Percentiles rank a stretch among this genome's conserved stretches.
Evolutionary conservation across 345 rosid species (phyloP).

Genomic region (Populus tremula): DNA sequence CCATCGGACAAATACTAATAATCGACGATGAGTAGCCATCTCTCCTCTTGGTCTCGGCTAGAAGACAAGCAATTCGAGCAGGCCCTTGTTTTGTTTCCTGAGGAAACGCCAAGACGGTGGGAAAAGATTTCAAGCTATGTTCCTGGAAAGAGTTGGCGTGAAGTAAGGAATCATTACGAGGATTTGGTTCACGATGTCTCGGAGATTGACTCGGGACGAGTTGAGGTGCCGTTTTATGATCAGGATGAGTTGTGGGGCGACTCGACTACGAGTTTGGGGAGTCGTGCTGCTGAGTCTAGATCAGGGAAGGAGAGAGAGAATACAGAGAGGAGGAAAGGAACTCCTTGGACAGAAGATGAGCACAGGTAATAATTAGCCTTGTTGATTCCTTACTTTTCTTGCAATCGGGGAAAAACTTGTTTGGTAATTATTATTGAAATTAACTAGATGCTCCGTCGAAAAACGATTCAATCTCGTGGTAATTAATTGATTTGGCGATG

Average conservation of each 20-base stretch:
- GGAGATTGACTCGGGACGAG: slow-evolving; percentile 20
- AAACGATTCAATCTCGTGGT: too few species aligned
- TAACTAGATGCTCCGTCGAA: too few species aligned
- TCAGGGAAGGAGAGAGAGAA: slow-evolving; percentile 14
- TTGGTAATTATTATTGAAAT: too few species aligned
- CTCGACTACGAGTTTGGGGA: not conserved
- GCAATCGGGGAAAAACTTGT: too few species aligned
- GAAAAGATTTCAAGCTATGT: slow-evolving; percentile 13
- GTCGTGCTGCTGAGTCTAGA: not conserved
- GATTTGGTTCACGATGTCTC: slow-evolving; percentile 15
- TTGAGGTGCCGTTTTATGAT: slow-evolving; percentile 14
- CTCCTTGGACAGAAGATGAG: slow-evolving; percentile 26
- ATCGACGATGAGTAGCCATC: slow-evolving; percentile 1
- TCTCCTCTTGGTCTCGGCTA: slow-evolving; percentile 13
- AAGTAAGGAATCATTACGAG: slow-evolving; percentile 18
- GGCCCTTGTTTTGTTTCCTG: slow-evolving; percentile 21
- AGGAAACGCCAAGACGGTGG: slow-evolving; percentile 22
- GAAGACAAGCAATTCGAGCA: slow-evolving; percentile 30
- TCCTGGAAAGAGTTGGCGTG: slow-evolving; percentile 23
- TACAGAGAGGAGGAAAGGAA: slow-evolving; percentile 10
- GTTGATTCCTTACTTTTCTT: not conserved
- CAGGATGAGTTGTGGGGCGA: not conserved
- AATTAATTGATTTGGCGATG: too few species aligned
- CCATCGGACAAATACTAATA: too few species aligned
- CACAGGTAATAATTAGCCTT: slow-evolving; percentile 14